phyloP scores from a whole-genome alignment of 768 basidiomycete genomes.

The Chlorophyllum brunneum region DNA sequence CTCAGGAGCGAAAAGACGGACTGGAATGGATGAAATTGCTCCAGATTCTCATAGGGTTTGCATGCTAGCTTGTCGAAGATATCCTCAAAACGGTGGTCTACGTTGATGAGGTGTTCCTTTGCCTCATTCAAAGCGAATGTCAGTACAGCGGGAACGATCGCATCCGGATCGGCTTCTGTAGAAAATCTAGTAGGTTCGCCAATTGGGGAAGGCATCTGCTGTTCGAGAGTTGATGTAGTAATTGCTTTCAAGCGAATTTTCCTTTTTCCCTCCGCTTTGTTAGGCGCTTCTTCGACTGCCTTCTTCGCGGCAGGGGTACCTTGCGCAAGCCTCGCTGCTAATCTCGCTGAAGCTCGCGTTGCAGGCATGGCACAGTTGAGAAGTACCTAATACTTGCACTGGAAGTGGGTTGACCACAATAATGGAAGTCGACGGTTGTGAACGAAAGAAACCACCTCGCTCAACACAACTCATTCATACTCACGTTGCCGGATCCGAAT shows the following conservation, averaged over 20 bases:
- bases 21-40: slow-evolving; percentile 82
- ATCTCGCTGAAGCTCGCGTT: slow-evolving; percentile 30
- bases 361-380: slow-evolving; percentile 24
- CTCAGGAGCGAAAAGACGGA: slow-evolving; percentile 23
- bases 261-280: slow-evolving; percentile 16
- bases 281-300: slow-evolving; percentile 3
- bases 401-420: no score
- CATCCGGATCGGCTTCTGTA: slow-evolving; percentile 17
- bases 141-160: slow-evolving; percentile 64
- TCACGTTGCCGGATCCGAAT: slow-evolving; percentile 3
- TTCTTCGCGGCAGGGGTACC: background rate
- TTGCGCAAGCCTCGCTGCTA: slow-evolving; percentile 10
- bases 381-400: background rate
- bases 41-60: slow-evolving; percentile 72
- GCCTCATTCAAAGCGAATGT: slow-evolving; percentile 78
- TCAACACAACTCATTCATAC: no score
- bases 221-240: slow-evolving; percentile 15
- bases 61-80: slow-evolving; percentile 65
- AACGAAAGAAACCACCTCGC: no score
- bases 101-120: slow-evolving; percentile 60
- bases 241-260: slow-evolving; percentile 1
- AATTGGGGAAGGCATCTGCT: slow-evolving; percentile 16
- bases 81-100: slow-evolving; percentile 67
- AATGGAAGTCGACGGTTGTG: no score
- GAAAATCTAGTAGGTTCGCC: slow-evolving; percentile 4